Evolutionary conservation across 805 yeast species (phyloP).

Genomic region (Candida verbasci): DNA sequence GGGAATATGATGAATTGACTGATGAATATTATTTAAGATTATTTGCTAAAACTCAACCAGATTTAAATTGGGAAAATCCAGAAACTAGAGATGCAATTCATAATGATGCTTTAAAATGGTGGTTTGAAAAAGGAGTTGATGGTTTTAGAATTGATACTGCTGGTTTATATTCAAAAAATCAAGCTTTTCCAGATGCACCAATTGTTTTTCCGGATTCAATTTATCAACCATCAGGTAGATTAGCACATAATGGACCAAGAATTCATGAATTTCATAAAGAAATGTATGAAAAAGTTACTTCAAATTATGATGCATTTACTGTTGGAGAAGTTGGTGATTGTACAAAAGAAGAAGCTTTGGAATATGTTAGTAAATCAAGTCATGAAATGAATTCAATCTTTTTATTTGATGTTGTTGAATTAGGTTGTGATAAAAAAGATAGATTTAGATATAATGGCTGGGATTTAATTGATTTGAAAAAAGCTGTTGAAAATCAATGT

Average conservation of each 20-base stretch:
- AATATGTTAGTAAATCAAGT: slow-evolving; percentile 38
- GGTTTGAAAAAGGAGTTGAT: slow-evolving; percentile 55
- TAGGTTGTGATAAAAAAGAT: slow-evolving; percentile 34
- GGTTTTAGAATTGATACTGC: slow-evolving; percentile 60
- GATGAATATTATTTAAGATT: slow-evolving; percentile 52
- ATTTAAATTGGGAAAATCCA: slow-evolving; percentile 57
- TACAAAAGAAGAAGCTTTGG: slow-evolving; percentile 36
- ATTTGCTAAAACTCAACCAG: slow-evolving; percentile 55
- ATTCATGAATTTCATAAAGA: slow-evolving; percentile 57
- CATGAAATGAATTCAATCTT: slow-evolving; percentile 35
- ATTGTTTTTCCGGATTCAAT: slow-evolving; percentile 35
- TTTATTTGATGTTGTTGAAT: slow-evolving; percentile 26
- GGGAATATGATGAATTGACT: slow-evolving; percentile 52
- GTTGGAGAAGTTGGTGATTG: slow-evolving; percentile 54
- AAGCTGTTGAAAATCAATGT: slow-evolving; percentile 30
- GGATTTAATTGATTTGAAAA: slow-evolving; percentile 38
- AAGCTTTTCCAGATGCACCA: slow-evolving; percentile 45
- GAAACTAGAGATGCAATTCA: slow-evolving; percentile 37
- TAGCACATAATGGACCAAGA: slow-evolving; percentile 45
- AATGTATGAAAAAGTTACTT: slow-evolving; percentile 39
- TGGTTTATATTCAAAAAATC: slow-evolving; percentile 47
- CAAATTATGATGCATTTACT: slow-evolving; percentile 49
- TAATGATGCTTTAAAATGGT: slow-evolving; percentile 44
- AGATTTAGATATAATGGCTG: slow-evolving; percentile 32
- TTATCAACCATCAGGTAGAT: slow-evolving; percentile 34